A percentile compares a stretch with the other conserved stretches of the same genome.
Evolutionary conservation across 2,329 filamentous ascomycete genomes (phyloP).

Genomic region (Delphinella strobiligena): DNA sequence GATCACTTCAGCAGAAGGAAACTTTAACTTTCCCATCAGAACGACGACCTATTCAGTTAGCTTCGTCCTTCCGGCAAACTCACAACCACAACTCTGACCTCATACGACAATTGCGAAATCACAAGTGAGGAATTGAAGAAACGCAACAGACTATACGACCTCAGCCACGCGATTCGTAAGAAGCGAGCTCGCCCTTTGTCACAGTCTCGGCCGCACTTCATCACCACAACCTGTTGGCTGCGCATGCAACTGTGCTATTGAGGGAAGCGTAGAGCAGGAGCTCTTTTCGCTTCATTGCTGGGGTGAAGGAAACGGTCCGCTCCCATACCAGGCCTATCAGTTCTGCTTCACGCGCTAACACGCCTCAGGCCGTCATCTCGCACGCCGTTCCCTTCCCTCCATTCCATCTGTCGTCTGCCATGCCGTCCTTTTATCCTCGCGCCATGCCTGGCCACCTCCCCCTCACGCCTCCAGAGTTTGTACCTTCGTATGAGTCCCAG

Average conservation of each 20-base stretch:
- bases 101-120: no score
- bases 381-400: constrained; percentile 31
- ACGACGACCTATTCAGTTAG: constrained; percentile 24
- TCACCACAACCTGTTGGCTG: background rate
- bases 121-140: no score
- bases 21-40: background rate
- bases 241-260: constrained; percentile 10
- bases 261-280: constrained; percentile 9
- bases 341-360: constrained; percentile 1
- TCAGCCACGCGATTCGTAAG: no score
- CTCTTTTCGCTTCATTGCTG: constrained; percentile 10
- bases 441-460: constrained; percentile 30
- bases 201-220: background rate
- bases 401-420: constrained; percentile 25
- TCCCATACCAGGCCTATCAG: background rate
- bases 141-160: no score
- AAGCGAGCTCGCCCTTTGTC: no score
- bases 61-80: constrained; percentile 13
- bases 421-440: constrained; percentile 40
- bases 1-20: background rate
- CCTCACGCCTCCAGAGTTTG: constrained; percentile 38
- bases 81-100: background rate
- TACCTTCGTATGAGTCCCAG: constrained; percentile 28
- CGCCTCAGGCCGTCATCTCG: constrained; percentile 19
- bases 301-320: constrained; percentile 11